Evolutionary conservation across 257 asterid genomes (phyloP).

Genomic region (Misopates orontium): DNA sequence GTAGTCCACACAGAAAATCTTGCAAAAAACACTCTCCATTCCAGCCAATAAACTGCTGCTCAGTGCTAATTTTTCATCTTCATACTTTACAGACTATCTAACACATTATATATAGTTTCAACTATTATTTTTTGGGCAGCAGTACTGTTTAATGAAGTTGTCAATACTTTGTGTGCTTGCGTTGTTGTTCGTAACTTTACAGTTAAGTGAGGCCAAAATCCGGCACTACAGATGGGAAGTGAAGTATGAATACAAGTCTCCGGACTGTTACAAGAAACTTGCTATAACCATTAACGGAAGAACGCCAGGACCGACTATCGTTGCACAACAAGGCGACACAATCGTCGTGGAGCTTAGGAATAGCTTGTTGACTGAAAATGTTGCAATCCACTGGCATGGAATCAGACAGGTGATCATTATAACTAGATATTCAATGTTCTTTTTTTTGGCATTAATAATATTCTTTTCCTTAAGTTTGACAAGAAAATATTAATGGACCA

Average conservation of each 20-base stretch:
- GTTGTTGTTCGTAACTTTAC: neutral
- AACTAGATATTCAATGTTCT: neutral
- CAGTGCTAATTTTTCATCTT: too few species aligned
- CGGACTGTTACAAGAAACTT: slow-evolving; percentile 74
- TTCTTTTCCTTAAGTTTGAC: too few species aligned
- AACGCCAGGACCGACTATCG: slow-evolving; percentile 86
- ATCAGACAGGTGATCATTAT: slow-evolving; percentile 70
- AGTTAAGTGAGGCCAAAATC: slow-evolving; percentile 47
- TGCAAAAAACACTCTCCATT: neutral
- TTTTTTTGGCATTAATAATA: too few species aligned
- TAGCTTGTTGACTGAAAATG: slow-evolving; percentile 69
- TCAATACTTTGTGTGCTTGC: slow-evolving; percentile 7
- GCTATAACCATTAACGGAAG: slow-evolving; percentile 74
- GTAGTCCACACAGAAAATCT: too few species aligned
- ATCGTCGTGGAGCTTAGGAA: slow-evolving; percentile 73
- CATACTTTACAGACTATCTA: too few species aligned
- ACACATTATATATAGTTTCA: too few species aligned
- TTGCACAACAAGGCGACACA: slow-evolving; percentile 77
- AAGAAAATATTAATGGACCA: too few species aligned
- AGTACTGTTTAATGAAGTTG: slow-evolving; percentile 7
- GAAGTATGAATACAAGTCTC: slow-evolving; percentile 75
- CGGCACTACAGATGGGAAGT: slow-evolving; percentile 78
- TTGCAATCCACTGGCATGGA: slow-evolving; percentile 97
- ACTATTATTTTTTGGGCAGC: neutral
- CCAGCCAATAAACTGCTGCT: neutral